phyloP scores from a whole-genome alignment of 192 early-diverging fungal species.

The Entomortierella chlamydospora region DNA sequence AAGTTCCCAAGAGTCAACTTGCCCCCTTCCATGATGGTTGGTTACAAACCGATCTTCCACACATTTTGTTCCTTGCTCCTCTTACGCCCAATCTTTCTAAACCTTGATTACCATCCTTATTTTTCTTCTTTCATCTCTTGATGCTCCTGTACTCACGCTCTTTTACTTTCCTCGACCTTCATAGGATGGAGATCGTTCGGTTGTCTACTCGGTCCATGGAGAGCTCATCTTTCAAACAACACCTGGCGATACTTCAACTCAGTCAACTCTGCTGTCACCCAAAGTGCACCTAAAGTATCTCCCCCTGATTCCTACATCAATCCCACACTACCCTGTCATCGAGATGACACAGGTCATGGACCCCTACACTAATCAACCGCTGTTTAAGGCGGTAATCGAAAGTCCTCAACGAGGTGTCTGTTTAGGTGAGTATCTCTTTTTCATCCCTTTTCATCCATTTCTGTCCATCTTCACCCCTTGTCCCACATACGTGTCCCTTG shows the following conservation, averaged over 20 bases:
- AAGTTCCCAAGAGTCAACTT: slow-evolving; percentile 49
- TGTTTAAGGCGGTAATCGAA: slow-evolving; percentile 32
- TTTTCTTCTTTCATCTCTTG: too few relatives aligned
- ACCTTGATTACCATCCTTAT: too few relatives aligned
- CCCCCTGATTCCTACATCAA: slow-evolving; percentile 36
- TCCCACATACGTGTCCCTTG: too few relatives aligned
- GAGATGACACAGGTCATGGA: slow-evolving; percentile 46
- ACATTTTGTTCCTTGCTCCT: not conserved
- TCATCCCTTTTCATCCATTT: not conserved
- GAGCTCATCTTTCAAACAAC: slow-evolving; percentile 36
- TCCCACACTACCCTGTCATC: slow-evolving; percentile 41
- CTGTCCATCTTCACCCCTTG: not conserved
- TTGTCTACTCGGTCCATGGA: slow-evolving; percentile 17
- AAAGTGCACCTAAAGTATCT: slow-evolving; percentile 45
- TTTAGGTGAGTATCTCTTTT: slow-evolving; percentile 19
- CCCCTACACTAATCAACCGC: slow-evolving; percentile 2
- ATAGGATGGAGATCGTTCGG: slow-evolving; percentile 37
- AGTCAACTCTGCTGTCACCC: slow-evolving; percentile 12
- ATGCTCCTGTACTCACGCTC: not conserved
- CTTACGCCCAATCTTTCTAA: too few relatives aligned
- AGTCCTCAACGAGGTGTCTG: slow-evolving; percentile 47
- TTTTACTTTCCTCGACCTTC: not conserved
- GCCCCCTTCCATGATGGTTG: slow-evolving; percentile 36
- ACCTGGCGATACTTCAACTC: slow-evolving; percentile 13
- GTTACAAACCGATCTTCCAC: not conserved